A percentile compares a stretch with the other conserved stretches of the same genome.
Conservation (phyloP, 108 stramenopile genomes). For the Hondaea fermentalgiana region DNA sequence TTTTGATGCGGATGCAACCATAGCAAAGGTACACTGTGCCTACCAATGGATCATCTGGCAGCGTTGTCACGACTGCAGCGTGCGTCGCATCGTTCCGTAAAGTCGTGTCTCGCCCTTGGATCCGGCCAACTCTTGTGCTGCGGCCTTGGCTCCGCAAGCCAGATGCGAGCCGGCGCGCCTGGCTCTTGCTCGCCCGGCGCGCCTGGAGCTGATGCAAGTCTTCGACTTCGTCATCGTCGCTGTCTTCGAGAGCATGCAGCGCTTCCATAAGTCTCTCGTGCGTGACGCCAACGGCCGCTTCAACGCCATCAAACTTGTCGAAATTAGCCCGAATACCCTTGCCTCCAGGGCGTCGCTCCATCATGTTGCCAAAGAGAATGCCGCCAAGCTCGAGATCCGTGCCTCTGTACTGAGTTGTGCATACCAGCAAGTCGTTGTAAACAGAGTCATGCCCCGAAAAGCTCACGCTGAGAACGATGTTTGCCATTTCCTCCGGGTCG, state of each 20-base stretch:
- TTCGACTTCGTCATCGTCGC: too few relatives aligned
- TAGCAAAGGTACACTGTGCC: background rate
- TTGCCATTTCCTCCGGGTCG: background rate
- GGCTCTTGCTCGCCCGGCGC: too few relatives aligned
- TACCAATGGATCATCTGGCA: background rate
- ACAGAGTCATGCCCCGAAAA: background rate
- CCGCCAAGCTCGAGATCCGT: background rate
- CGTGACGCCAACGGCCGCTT: background rate
- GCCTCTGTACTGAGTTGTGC: background rate
- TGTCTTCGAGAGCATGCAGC: background rate
- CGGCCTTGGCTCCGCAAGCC: too few relatives aligned
- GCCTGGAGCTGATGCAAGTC: too few relatives aligned
- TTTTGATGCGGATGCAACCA: background rate
- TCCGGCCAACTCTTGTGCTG: too few relatives aligned
- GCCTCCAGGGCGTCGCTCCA: background rate
- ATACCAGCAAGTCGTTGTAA: background rate
- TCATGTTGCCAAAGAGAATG: background rate
- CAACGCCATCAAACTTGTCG: background rate
- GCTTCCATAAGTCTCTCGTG: background rate
- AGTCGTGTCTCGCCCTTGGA: too few relatives aligned
- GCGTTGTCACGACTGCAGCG: background rate
- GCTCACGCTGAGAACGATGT: background rate
- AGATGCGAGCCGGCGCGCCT: too few relatives aligned
- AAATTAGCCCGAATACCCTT: background rate
- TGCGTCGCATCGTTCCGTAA: background rate